phyloP scores from a whole-genome alignment of 768 basidiomycete genomes.

The Pulveroboletus sp. region DNA sequence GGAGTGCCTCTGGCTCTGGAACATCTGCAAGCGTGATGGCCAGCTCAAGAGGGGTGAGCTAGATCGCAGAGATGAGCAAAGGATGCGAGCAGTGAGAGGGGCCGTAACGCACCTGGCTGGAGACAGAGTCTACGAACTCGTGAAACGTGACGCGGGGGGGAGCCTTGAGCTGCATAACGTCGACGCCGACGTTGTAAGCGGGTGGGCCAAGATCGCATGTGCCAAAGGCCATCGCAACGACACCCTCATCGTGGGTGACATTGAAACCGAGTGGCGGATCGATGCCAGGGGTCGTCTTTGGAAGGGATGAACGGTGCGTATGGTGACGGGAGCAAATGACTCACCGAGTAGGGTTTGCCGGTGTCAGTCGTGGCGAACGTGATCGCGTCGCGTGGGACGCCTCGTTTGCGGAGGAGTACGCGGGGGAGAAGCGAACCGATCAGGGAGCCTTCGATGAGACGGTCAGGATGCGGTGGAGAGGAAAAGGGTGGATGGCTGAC shows the following conservation, averaged over 20 bases:
- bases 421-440: conserved; percentile 73
- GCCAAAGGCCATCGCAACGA: conserved; percentile 62
- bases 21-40: conserved; percentile 32
- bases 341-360: conserved; percentile 75
- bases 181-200: conserved; percentile 59
- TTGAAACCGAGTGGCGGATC: conserved; percentile 70
- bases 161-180: conserved; percentile 73
- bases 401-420: conserved; percentile 55
- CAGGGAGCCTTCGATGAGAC: conserved; percentile 56
- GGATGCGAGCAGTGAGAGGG: background rate
- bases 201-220: conserved; percentile 49
- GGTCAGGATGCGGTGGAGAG: background rate
- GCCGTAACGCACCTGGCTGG: conserved; percentile 50
- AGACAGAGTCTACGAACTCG: conserved; percentile 59
- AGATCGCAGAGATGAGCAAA: conserved; percentile 8
- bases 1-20: conserved; percentile 48
- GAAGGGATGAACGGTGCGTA: conserved; percentile 4
- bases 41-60: conserved; percentile 42
- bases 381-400: conserved; percentile 44
- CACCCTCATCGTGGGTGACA: conserved; percentile 72
- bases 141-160: conserved; percentile 53
- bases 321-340: conserved; percentile 22
- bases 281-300: conserved; percentile 41
- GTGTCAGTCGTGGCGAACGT: conserved; percentile 51
- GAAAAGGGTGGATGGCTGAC: conserved; percentile 34